phyloP scores from a whole-genome alignment of 495 filamentous ascomycete genomes.

The Tuber indicum region DNA sequence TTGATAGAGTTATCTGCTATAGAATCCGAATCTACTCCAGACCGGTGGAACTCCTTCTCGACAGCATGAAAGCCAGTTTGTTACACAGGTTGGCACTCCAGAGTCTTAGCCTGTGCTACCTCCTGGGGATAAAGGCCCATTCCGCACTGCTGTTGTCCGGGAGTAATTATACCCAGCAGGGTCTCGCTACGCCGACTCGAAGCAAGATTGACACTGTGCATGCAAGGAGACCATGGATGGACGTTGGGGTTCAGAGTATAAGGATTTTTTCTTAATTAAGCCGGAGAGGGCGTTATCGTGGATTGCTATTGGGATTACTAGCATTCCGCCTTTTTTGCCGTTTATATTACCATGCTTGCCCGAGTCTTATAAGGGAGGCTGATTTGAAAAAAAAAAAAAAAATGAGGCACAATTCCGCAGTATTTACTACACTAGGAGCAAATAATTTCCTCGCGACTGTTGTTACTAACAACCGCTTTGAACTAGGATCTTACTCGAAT shows the following conservation, averaged over 20 bases:
- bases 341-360: not conserved
- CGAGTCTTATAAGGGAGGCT: not conserved
- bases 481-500: too few species aligned
- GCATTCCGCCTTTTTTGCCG: slow-evolving; percentile 6
- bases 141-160: not conserved
- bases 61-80: not conserved
- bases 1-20: not conserved
- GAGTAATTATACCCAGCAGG: slow-evolving; percentile 17
- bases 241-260: slow-evolving; percentile 14
- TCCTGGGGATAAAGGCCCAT: not conserved
- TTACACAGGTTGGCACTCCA: slow-evolving; percentile 1
- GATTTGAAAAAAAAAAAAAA: not conserved
- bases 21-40: not conserved
- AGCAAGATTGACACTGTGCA: slow-evolving; percentile 11
- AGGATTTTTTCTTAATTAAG: slow-evolving; percentile 5
- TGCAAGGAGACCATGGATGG: slow-evolving; percentile 15
- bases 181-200: slow-evolving; percentile 8
- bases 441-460: not conserved
- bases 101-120: not conserved
- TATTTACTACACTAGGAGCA: slow-evolving; percentile 27
- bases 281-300: not conserved
- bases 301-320: slow-evolving; percentile 7
- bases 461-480: not conserved
- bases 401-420: slow-evolving; percentile 35
- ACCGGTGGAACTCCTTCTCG: not conserved